Percentiles rank a stretch among this genome's conserved stretches.
Conservation (phyloP, 1,284 basidiomycete genomes). For the Cryptococcus sp. region DNA sequence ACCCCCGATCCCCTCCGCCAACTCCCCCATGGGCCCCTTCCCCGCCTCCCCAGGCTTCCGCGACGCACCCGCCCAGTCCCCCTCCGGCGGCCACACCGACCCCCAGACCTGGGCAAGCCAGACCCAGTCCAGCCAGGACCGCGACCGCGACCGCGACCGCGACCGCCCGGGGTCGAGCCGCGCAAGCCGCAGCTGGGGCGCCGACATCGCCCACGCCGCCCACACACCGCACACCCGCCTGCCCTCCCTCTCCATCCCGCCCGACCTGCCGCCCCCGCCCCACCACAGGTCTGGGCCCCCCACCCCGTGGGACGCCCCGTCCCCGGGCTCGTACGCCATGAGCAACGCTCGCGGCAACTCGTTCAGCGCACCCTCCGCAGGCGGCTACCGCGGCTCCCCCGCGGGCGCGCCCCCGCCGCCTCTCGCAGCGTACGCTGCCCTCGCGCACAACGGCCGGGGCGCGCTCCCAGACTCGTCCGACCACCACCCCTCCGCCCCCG, state of each 20-base stretch:
- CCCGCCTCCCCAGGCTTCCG: slow-evolving; percentile 13
- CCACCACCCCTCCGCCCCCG: too few relatives aligned
- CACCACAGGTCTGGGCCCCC: slow-evolving; percentile 1
- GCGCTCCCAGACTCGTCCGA: too few relatives aligned
- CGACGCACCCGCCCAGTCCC: slow-evolving; percentile 11
- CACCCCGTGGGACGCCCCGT: slow-evolving; percentile 17
- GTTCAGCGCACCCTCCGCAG: neutral
- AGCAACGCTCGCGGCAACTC: slow-evolving; percentile 9
- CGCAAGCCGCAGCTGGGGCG: slow-evolving; percentile 5
- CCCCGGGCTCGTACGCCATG: slow-evolving; percentile 17
- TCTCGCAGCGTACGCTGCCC: slow-evolving; percentile 9
- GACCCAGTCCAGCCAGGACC: too few relatives aligned
- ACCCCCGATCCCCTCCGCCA: slow-evolving; percentile 16
- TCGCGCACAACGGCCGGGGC: neutral
- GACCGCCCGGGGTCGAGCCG: slow-evolving; percentile 14
- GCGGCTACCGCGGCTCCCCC: slow-evolving; percentile 5
- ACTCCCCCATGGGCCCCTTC: slow-evolving; percentile 10
- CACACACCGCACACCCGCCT: slow-evolving; percentile 19
- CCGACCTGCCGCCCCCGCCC: slow-evolving; percentile 13
- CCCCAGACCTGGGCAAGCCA: slow-evolving; percentile 18
- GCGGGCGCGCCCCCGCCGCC: slow-evolving; percentile 5
- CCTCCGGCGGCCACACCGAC: slow-evolving; percentile 21
- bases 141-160: neutral
- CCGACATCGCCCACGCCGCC: slow-evolving; percentile 7
- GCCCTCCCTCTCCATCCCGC: slow-evolving; percentile 14